Conservation (phyloP, 495 filamentous ascomycete genomes). For the Penicillium odoratum region DNA sequence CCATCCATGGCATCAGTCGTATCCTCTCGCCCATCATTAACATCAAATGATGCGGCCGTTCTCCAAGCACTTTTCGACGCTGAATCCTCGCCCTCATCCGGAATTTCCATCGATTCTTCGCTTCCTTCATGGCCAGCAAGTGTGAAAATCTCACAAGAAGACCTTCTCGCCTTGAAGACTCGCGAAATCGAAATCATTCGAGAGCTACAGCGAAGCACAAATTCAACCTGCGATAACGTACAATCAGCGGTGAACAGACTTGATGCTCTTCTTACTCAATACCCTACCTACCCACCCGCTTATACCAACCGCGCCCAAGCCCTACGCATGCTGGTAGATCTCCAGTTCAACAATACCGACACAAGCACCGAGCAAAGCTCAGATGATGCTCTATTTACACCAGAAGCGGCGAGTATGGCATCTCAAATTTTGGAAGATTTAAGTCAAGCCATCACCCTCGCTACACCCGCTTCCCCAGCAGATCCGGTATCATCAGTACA, state of each 20-base stretch:
- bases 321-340: constrained; percentile 50
- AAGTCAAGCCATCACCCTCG: constrained; percentile 63
- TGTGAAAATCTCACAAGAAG: constrained; percentile 27
- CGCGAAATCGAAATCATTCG: constrained; percentile 34
- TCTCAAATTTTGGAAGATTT: constrained; percentile 60
- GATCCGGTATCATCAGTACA: constrained; percentile 58
- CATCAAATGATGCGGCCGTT: constrained; percentile 67
- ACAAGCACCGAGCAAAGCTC: constrained; percentile 2
- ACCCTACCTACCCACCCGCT: constrained; percentile 71
- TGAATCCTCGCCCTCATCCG: constrained; percentile 60
- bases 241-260: constrained; percentile 43
- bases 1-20: constrained; percentile 41
- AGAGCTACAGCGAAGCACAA: constrained; percentile 24
- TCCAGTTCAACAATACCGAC: constrained; percentile 1
- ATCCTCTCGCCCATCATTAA: constrained; percentile 51
- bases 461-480: constrained; percentile 52
- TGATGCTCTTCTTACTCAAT: constrained; percentile 50
- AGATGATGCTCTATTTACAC: constrained; percentile 21
- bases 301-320: constrained; percentile 78
- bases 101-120: constrained; percentile 53
- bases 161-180: constrained; percentile 25
- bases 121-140: constrained; percentile 59
- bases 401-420: constrained; percentile 21
- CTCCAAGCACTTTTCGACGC: constrained; percentile 79
- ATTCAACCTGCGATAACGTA: constrained; percentile 21